These are phyloP conservation scores for Penstemon davidsonii DNA, from an alignment of 257 asterid species.

Conservation along the genomic window DNA sequence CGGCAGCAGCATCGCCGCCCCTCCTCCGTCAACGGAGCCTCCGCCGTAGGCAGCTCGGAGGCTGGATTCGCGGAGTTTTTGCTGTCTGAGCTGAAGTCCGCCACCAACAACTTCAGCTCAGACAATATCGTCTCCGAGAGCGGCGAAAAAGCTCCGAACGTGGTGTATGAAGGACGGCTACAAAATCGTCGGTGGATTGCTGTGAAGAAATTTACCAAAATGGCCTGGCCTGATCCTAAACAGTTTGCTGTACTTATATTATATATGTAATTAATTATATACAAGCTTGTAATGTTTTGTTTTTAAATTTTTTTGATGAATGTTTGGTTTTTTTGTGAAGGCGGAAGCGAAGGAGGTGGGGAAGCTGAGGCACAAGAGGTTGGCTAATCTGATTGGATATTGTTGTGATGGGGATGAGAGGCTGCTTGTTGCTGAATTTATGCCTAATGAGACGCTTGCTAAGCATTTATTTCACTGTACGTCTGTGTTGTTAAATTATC, in stretches of 20 bases:
- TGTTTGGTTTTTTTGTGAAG: slow-evolving; percentile 38
- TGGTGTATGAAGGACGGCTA: slow-evolving; percentile 78
- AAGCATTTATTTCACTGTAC: slow-evolving; percentile 94
- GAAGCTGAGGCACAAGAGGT: slow-evolving; percentile 89
- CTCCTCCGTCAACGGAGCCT: slow-evolving; percentile 57
- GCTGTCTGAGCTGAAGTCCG: slow-evolving; percentile 71
- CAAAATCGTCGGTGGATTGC: slow-evolving; percentile 91
- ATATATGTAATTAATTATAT: background rate
- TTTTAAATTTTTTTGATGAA: slow-evolving; percentile 15
- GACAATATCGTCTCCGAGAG: slow-evolving; percentile 88
- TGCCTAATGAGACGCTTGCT: slow-evolving; percentile 97
- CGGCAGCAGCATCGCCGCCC: slow-evolving; percentile 47
- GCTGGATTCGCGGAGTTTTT: slow-evolving; percentile 78
- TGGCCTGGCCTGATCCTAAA: slow-evolving; percentile 97
- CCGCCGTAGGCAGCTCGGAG: slow-evolving; percentile 31
- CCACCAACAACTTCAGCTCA: slow-evolving; percentile 88
- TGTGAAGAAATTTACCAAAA: slow-evolving; percentile 78
- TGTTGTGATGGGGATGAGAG: slow-evolving; percentile 98
- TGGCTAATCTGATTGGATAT: slow-evolving; percentile 96
- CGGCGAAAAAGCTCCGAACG: slow-evolving; percentile 94
- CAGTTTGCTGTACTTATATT: slow-evolving; percentile 69
- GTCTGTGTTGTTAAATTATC: slow-evolving; percentile 18
- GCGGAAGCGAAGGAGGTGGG: slow-evolving; percentile 98
- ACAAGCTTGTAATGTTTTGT: slow-evolving; percentile 23
- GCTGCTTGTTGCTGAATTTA: slow-evolving; percentile 90